Evolutionary conservation across 352 stramenopile species (phyloP).

Genomic region (Pythium pectinolyticum): DNA sequence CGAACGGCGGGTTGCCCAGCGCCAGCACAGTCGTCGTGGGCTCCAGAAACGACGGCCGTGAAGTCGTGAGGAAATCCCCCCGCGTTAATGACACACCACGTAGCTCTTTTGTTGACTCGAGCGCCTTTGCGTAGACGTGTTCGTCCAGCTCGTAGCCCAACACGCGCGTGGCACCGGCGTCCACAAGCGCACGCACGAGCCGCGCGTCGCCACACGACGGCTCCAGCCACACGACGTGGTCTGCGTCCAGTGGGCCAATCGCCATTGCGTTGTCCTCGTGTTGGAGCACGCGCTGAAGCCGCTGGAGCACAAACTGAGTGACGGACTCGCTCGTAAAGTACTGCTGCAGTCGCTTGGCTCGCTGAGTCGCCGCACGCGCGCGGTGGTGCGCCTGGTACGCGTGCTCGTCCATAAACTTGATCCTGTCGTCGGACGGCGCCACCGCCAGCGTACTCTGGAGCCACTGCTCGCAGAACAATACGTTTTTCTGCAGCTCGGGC

Average conservation of each 20-base stretch:
- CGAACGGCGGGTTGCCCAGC: constrained; percentile 74
- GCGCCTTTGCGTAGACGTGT: constrained; percentile 26
- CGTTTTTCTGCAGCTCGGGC: constrained; percentile 63
- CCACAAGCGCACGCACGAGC: constrained; percentile 46
- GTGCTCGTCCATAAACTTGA: constrained; percentile 52
- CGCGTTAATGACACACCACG: constrained; percentile 31
- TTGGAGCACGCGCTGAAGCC: constrained; percentile 26
- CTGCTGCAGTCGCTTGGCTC: constrained; percentile 62
- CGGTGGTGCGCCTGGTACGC: constrained; percentile 40
- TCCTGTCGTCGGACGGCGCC: constrained; percentile 28
- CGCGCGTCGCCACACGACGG: constrained; percentile 72
- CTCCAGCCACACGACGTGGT: constrained; percentile 55
- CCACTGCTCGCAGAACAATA: constrained; percentile 54
- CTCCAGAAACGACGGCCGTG: constrained; percentile 20
- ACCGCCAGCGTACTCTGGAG: constrained; percentile 40
- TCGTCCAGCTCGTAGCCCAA: constrained; percentile 66
- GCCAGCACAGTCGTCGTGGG: constrained; percentile 33
- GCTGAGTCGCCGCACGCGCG: constrained; percentile 15
- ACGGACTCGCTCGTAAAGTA: constrained; percentile 64
- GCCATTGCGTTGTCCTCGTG: too few relatives aligned
- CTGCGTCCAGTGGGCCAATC: constrained; percentile 5
- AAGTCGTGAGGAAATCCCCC: constrained; percentile 58
- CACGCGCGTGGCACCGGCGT: constrained; percentile 39
- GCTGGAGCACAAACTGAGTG: constrained; percentile 40
- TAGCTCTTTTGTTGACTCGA: constrained; percentile 5